These are phyloP conservation scores for Cutaneotrichosporon sp. DNA, from an alignment of 1,284 basidiomycete species.

Conservation along the genomic window DNA sequence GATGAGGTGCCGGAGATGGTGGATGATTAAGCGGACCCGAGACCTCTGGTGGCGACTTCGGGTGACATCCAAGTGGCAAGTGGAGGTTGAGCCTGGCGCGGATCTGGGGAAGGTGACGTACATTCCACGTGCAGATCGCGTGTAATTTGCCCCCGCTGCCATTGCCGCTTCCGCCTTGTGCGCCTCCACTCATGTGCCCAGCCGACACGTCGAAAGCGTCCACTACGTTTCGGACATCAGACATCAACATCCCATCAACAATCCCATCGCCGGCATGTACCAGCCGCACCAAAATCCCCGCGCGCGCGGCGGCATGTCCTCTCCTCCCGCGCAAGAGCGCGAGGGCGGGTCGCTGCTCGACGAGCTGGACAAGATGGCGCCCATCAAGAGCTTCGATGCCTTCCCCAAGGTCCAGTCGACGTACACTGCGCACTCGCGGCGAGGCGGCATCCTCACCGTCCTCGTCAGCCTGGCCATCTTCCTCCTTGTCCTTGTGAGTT, in stretches of 20 bases:
- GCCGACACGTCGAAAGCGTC: background rate
- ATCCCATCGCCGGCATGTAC: conserved; percentile 31
- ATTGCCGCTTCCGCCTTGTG: no score
- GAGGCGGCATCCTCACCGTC: conserved; percentile 84
- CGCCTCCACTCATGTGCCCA: background rate
- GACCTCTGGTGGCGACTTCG: background rate
- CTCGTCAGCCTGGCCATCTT: conserved; percentile 70
- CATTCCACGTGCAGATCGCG: background rate
- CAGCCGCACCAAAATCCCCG: conserved; percentile 40
- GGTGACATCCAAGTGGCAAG: background rate
- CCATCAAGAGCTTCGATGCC: conserved; percentile 59
- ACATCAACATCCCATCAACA: no score
- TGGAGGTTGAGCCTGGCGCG: no score
- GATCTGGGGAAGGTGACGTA: background rate
- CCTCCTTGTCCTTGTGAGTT: conserved; percentile 46
- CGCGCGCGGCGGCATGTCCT: conserved; percentile 10
- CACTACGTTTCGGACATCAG: background rate
- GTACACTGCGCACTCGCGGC: conserved; percentile 81
- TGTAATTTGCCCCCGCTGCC: background rate
- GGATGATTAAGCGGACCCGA: background rate
- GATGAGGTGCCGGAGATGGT: background rate
- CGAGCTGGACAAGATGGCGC: conserved; percentile 54
- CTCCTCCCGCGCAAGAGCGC: background rate
- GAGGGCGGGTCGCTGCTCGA: conserved; percentile 35
- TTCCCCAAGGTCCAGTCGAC: conserved; percentile 86